Base-by-base conservation (phyloP, 2,329 filamentous ascomycete genomes). In the Penicillium rolfsii region DNA sequence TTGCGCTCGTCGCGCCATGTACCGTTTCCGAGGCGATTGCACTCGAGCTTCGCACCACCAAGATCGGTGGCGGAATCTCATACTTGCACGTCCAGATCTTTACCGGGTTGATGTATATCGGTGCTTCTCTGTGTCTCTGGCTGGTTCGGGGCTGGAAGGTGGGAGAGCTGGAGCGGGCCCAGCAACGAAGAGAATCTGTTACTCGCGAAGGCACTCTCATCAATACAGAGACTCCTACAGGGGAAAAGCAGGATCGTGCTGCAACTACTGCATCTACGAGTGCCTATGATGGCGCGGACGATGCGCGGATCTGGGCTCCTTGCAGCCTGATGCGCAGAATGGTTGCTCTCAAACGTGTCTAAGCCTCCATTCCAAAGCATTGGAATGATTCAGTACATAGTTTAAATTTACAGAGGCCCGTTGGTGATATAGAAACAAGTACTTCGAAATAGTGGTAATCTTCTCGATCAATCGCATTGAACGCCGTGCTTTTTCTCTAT, bases 21-120 rank as follows among this genome's bases (percentile, higher is more conserved):
- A 80, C 79, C 0, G 75, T 79, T 36, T 74, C 78, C 1, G 77
- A 81, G 52, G 84, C 85, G 2, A 89, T 90, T 64, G 88, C 83
- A 2, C 74, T 90, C 43, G 78, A 84, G 55, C 82, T 90, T 33
- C 79, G 81, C 59, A 81, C 82, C 19, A 65, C 68, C 54, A 59
- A 67, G 9, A 60, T 68, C 5, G 50, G 63, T 5, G 67, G 65
- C 1, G 61, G 68, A 1, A 70, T 68, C 33, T 70, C 72, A 1
- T 81, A 80, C 60, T 64, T 80, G 19, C 70, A 71, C 33, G 75
- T 78, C 4, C 79, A 81, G 64, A 67, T 89, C 1, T 89, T 89
- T 64, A 82, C 83, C 0, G 87, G 85, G 1, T 77, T 85, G 60
- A 84, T 88, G 79, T 90, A 85, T 65, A 71, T 89, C 24, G 81